phyloP scores from a whole-genome alignment of 176 grass and related monocot species.

The Rhynchospora breviuscula region DNA sequence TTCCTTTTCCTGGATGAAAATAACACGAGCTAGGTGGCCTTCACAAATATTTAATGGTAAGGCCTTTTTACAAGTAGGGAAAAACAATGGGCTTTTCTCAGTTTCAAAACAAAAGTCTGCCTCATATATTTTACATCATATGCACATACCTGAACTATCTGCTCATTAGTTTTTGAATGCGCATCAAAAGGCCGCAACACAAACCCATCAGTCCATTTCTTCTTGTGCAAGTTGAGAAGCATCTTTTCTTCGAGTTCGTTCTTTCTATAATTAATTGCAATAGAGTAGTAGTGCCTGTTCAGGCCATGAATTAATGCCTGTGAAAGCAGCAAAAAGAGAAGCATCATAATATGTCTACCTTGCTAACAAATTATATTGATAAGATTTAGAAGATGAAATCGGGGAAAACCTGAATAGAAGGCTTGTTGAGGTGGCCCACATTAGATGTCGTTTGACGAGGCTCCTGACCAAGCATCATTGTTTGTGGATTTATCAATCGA shows the following conservation, averaged over 20 bases:
- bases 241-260: slow-evolving; percentile 99
- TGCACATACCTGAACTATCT: slow-evolving; percentile 67
- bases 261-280: slow-evolving; percentile 97
- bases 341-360: background rate
- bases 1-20: background rate
- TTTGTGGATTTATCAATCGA: slow-evolving; percentile 95
- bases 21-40: background rate
- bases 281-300: slow-evolving; percentile 98
- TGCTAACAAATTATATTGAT: background rate
- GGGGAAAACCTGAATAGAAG: slow-evolving; percentile 77
- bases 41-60: background rate
- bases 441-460: slow-evolving; percentile 95
- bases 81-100: background rate
- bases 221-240: slow-evolving; percentile 92
- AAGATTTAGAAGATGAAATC: background rate
- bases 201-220: slow-evolving; percentile 98
- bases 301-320: slow-evolving; percentile 94
- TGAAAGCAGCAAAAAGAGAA: slow-evolving; percentile 17
- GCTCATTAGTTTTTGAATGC: slow-evolving; percentile 90
- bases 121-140: background rate
- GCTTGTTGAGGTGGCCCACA: slow-evolving; percentile 97
- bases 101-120: background rate
- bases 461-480: slow-evolving; percentile 99
- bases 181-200: slow-evolving; percentile 65
- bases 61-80: background rate